Base-by-base conservation (phyloP, 108 stramenopile genomes). In the Conticribra guillardii region DNA sequence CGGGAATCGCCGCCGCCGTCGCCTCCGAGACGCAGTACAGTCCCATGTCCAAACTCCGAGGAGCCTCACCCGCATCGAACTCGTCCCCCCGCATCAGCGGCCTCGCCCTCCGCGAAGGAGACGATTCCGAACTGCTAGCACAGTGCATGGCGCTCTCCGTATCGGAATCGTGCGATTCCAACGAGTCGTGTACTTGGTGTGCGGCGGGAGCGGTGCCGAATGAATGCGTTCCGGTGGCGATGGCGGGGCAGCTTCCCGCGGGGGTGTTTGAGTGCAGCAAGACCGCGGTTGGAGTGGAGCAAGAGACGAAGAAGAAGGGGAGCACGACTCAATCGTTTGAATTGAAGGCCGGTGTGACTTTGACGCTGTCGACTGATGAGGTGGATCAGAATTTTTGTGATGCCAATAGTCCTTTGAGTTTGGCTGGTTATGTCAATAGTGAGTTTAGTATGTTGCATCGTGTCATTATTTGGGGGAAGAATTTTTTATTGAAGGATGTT, bases 341-440 rank as follows among this genome's bases (percentile, higher is more conserved):
- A 48, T 29, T 74, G 48, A 65, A 52, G 28, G 32, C 58, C 17
- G 68, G 76, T 0, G 19, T 70, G 19, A 70, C 50, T 21, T 45
- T 78, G 28, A 78, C 69, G n/a, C 34, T 78, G 11, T 46, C 52
- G 21, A 34, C 45, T 28, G 68, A 69, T 32, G 56, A 69, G 21
- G 80, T 81, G 7, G 74, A 70, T 57, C 54, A 64, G 15, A 50
- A 71, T 45, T 81, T 81, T 31, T 81, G 80, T 46, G 80, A 81
- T 76, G 69, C 79, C 32, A 54, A 71, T 26, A 54, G 54, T 50
- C 48, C 60, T n/a, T 51, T 59, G 24, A 79, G 78, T 62, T 51
- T 82, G 50, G 73, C 78, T 16, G 82, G 82, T 9, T 82, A 82
- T 68, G 73, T 82, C 63, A 73, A 67, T 60, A 64, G 71, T 65